These are phyloP conservation scores for Reticulascus tulasneorum DNA, from an alignment of 2,329 filamentous ascomycete genomes.

Conservation along the genomic window DNA sequence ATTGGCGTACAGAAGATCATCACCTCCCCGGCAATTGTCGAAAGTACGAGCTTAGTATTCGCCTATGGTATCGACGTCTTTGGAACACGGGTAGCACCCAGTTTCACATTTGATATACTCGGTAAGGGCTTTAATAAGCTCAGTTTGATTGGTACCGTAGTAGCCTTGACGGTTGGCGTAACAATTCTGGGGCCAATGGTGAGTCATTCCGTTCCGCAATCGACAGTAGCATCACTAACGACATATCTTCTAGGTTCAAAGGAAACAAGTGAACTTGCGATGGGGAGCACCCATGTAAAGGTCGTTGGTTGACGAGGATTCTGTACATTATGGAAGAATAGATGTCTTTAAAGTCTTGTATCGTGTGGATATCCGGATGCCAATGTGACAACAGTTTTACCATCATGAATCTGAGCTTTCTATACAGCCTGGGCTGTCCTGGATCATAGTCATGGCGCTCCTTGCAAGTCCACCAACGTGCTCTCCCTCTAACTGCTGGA, in stretches of 20 bases:
- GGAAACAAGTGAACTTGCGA: conserved; percentile 64
- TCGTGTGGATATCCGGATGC: too few species aligned
- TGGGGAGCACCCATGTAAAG: conserved; percentile 46
- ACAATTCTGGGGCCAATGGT: conserved; percentile 80
- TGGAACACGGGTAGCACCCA: conserved; percentile 80
- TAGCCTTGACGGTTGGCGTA: conserved; percentile 74
- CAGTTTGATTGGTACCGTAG: conserved; percentile 77
- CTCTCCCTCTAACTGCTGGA: too few species aligned
- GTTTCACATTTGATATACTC: conserved; percentile 84
- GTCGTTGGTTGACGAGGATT: too few species aligned
- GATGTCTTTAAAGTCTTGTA: too few species aligned
- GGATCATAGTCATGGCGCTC: too few species aligned
- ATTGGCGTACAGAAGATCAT: conserved; percentile 70
- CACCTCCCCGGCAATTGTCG: conserved; percentile 72
- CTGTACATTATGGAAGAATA: too few species aligned
- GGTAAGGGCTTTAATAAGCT: conserved; percentile 92
- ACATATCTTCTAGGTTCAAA: conserved; percentile 44
- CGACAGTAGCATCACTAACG: conserved; percentile 25
- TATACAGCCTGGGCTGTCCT: too few species aligned
- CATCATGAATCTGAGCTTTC: too few species aligned
- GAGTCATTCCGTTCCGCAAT: conserved; percentile 30
- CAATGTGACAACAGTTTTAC: too few species aligned
- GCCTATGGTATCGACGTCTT: conserved; percentile 88
- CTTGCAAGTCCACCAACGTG: too few species aligned
- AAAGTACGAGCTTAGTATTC: conserved; percentile 88